Evolutionary conservation across 768 basidiomycete genomes (phyloP), one percentile per base, ranked within the genome.

Genomic region (Rhodotorula kratochvilovae): DNA sequence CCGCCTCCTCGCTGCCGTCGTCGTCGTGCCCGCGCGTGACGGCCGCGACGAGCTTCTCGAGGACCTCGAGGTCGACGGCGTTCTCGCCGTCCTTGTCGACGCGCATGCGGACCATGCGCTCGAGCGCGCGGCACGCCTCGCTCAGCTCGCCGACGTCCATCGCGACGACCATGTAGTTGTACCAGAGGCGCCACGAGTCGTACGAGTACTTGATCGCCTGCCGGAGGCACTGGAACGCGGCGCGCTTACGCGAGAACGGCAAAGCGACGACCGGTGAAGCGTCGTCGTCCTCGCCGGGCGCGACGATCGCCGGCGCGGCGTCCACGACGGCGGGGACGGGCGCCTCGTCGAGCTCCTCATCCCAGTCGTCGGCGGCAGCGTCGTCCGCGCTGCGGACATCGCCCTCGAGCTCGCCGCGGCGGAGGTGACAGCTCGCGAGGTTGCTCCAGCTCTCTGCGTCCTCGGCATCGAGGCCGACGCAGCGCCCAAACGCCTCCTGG

Each of bases 361-460:
- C 65, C 29, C 70, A 23, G 43, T 70, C 39, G 63, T 67, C 66
- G 19, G 72, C 74, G 66, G 81, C 80, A 63, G 79, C 67, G 29
- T 72, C 74, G 46, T 76, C 82, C 42, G 80, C 80, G 39, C 79
- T 78, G 36, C 81, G 80, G 45, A 68, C 73, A 67, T 54, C 76
- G 13, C 67, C 77, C 69, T 76, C 81, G 73, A 78, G 75, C 62
- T 84, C 84, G 19, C 87, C 89, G 80, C 95, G 84, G 57, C 91
- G 88, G 71, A 99, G 85, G 81, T 97, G 96, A 79, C 93, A 88
- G 68, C 89, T 92, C 45, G 95, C 96, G 72, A 99, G 83, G 80
- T 99, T 99, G 76, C 89, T 95, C 96, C 96, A 98, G 75, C 92
- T 95, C 84, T 98, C 95, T 7, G 87, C 92, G 77, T 99, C 94